Evolutionary conservation across 768 basidiomycete genomes (phyloP), one percentile per base, ranked within the genome.

Genomic region (Calocybe gangraenosa): DNA sequence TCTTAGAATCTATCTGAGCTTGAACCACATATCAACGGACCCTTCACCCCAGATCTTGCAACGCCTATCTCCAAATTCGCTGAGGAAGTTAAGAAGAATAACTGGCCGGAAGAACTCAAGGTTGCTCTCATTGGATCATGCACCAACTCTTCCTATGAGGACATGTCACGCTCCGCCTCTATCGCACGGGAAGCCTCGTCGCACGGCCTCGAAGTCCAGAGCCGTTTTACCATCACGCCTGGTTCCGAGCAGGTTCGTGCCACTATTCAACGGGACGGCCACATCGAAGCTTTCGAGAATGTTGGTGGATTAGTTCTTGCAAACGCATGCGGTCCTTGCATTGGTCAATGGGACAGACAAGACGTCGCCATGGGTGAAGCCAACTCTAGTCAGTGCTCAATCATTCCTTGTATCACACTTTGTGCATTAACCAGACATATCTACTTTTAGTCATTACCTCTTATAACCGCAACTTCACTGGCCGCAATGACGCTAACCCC

Each of bases 401-500:
- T 28, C 19, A 21, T 43, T 25, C 0, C 13, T 40, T 11, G 22
- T 22, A 20, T n/a, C 7, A 21, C 38, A 28, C 5, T 28, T 28
- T 28, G 25, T 28, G 6, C 11, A 28, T 28, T 28, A 11, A 28
- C 25, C 25, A 28, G 11, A 28, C 11, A 6, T 28, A 5, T 5
- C 40, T 31, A 7, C 34, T 18, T 37, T 7, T 37, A 92, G 89
- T 98, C 76, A 91, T 99, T 69, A 95, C 95, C 42, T 97, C 94
- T 15, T 99, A 99, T 81, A 99, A 99, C 84, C 94, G 96, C 66
- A 99, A 99, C 84, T 99, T 99, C 76, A 98, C 96, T 55, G 96
- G 95, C 47, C 92, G 96, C 63, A 99, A 99, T 68, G 96, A 98
- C 60, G 94, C 96, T 58, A 98, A 99, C 81, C 93, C 95, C 17